Conservation (phyloP, 345 rosid species). For the rapeseed (Brassica napus) region Da-Ae NC_063448.1:53310001-53310500, state of each 20-base stretch:
- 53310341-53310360: neutral
- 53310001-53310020: neutral
- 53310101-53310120: neutral
- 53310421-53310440: neutral
- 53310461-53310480: neutral
- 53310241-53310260: conserved; percentile 67
- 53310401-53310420: neutral
- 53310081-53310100: neutral
- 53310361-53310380: conserved; percentile 9
- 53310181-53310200: conserved; percentile 56
- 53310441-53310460: neutral
- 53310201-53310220: conserved; percentile 50
- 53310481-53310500: neutral
- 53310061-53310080: neutral
- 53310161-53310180: conserved; percentile 50
- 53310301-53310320: neutral
- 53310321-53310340: neutral
- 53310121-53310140: neutral
- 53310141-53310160: neutral
- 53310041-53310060: neutral
- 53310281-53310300: conserved; percentile 20
- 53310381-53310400: neutral
- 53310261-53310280: conserved; percentile 44
- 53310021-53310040: neutral
- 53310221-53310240: conserved; percentile 50